These are phyloP conservation scores for Phytophthora fragariaefolia DNA, from an alignment of 352 stramenopile species.

Conservation along the genomic window DNA sequence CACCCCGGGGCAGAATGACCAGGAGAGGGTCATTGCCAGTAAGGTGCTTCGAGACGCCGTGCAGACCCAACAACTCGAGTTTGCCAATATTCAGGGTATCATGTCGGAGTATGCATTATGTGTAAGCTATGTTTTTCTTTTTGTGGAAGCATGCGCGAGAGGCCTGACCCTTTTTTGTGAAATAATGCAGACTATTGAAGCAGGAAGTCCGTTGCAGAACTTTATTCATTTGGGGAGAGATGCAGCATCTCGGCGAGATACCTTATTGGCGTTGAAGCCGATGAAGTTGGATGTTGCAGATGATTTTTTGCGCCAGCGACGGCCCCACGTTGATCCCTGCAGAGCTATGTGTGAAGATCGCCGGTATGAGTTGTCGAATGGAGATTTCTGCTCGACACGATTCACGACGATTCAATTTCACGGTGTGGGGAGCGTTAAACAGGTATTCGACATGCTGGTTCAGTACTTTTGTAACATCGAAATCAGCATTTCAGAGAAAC, in stretches of 20 bases:
- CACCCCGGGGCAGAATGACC: constrained; percentile 31
- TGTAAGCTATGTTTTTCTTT: constrained; percentile 23
- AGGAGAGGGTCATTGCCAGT: constrained; percentile 34
- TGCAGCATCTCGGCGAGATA: constrained; percentile 16
- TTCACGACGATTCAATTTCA: constrained; percentile 45
- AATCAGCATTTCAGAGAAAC: constrained; percentile 50
- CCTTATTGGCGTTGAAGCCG: constrained; percentile 29
- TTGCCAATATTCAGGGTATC: constrained; percentile 47
- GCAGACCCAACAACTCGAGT: constrained; percentile 42
- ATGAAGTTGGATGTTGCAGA: constrained; percentile 40
- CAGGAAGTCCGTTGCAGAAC: constrained; percentile 41
- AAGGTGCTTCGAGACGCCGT: constrained; percentile 46
- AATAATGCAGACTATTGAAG: constrained; percentile 38
- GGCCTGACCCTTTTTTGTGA: too few species aligned
- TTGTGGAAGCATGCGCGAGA: too few species aligned
- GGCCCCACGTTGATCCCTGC: constrained; percentile 38
- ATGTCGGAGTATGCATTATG: constrained; percentile 51
- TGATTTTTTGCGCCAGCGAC: constrained; percentile 38
- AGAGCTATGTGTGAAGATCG: constrained; percentile 42
- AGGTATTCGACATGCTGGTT: constrained; percentile 47
- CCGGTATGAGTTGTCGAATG: constrained; percentile 35
- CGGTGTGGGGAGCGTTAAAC: constrained; percentile 30
- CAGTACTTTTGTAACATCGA: constrained; percentile 48
- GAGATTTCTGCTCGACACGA: constrained; percentile 36
- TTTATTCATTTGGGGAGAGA: constrained; percentile 35